Base-by-base conservation (phyloP, 2,329 filamentous ascomycete genomes). In the Blumeria graminis region DNA sequence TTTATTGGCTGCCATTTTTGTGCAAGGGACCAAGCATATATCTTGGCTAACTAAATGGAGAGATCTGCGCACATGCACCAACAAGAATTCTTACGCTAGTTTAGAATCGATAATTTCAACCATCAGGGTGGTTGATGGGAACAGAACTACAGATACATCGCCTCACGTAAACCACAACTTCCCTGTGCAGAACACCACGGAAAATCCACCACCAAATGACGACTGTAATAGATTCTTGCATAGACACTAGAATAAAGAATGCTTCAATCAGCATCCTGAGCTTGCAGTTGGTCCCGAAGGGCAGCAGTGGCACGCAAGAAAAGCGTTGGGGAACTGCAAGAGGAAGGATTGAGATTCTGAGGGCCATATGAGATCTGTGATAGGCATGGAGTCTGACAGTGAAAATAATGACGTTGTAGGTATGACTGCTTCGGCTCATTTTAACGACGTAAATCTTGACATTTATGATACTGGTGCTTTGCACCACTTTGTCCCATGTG, bases 381-480 rank as follows among this genome's bases (percentile, higher is more conserved):
- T 18, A 10, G 51, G 43, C 3, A 18, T 54, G 39, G 34, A 54
- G n/a, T 22, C n/a, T 13, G 34, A 54, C 33, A 51, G 48, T 51
- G 48, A 32, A 11, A 38, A 54, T 22, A 35, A 39, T 18, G 33
- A 22, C 38, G 51, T 16, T 35, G 39, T 54, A 39, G 51, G 34
- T 54, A 22, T 35, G 16, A 54, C 51, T 38, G 51, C 51, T 22
- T 33, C 34, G 38, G 51, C 34, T 18, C 51, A 14, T 16, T 16
- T 53, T 36, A 53, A 36, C 18, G 28, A 46, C 28, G 9, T 18
- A 38, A 34, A 18, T 16, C 28, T 54, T n/a, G 33, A 18, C 13
- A 54, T 38, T n/a, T 54, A 39, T 54, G 51, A 39, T 54, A 28
- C 51, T 22, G 51, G 33, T 54, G 51, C 51, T 39, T 54, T 18